These are phyloP conservation scores for Grosmannia clavigera DNA, from an alignment of 2,329 filamentous ascomycete species.

Conservation along the genomic window DNA sequence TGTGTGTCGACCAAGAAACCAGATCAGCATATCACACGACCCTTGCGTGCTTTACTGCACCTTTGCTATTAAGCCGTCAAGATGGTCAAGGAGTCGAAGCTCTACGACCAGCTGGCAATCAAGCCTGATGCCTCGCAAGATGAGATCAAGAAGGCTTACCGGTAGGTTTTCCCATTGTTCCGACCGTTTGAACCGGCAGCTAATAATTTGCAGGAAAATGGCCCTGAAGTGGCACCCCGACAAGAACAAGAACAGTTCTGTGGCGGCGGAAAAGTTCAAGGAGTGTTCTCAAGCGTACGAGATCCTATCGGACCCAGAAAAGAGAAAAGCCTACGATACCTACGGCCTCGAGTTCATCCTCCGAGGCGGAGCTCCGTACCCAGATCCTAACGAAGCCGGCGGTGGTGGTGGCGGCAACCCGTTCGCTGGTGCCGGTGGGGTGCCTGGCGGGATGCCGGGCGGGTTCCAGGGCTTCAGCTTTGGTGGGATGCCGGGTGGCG, in stretches of 20 bases:
- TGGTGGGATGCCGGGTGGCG: constrained; percentile 37
- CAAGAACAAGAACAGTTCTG: constrained; percentile 89
- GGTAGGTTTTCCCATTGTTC: constrained; percentile 36
- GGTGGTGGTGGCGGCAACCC: constrained; percentile 36
- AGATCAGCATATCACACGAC: background rate
- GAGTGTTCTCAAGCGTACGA: constrained; percentile 97
- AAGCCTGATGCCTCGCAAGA: constrained; percentile 74
- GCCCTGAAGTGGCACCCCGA: constrained; percentile 91
- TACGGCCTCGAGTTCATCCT: constrained; percentile 89
- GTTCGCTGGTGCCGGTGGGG: constrained; percentile 41
- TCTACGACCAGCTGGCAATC: constrained; percentile 78
- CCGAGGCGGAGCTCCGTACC: constrained; percentile 57
- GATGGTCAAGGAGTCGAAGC: constrained; percentile 29
- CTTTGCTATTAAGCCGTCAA: constrained; percentile 5
- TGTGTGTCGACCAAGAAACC: background rate
- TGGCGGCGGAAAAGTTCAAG: constrained; percentile 89
- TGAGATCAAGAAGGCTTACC: constrained; percentile 94
- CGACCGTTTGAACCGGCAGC: background rate
- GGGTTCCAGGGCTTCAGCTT: constrained; percentile 17
- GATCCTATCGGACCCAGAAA: constrained; percentile 93
- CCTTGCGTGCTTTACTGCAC: background rate
- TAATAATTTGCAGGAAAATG: constrained; percentile 48
- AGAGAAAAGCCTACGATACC: constrained; percentile 89
- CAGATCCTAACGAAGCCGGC: constrained; percentile 1
- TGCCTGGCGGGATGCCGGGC: constrained; percentile 40